phyloP scores from a whole-genome alignment of 129 eudicot species.

The Flaveria ramosissima region DNA sequence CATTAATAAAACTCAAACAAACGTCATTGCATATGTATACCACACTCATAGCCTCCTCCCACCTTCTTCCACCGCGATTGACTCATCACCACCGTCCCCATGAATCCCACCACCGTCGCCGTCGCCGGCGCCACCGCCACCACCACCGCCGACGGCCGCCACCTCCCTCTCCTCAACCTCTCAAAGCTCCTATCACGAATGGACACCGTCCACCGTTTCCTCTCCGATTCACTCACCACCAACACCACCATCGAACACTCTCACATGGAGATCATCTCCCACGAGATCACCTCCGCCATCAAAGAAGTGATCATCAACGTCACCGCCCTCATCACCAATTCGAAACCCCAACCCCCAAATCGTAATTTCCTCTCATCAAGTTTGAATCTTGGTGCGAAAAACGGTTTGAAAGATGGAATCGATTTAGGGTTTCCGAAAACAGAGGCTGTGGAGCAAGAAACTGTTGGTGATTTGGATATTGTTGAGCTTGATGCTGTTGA shows the following conservation, averaged over 20 bases:
- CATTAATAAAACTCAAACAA: too few species aligned
- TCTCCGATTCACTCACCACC: conserved; percentile 56
- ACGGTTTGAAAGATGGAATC: neutral
- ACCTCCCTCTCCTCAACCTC: conserved; percentile 58
- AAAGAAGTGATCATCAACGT: conserved; percentile 70
- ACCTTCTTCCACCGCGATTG: neutral
- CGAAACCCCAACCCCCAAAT: conserved; percentile 5
- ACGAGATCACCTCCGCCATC: conserved; percentile 70
- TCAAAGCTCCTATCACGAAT: conserved; percentile 51
- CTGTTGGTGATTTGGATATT: conserved; percentile 45
- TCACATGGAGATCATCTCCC: conserved; percentile 50
- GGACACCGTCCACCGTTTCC: conserved; percentile 58
- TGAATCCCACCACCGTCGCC: neutral
- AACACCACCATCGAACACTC: conserved; percentile 40
- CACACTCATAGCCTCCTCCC: neutral
- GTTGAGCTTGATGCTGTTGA: conserved; percentile 81
- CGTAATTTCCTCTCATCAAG: neutral
- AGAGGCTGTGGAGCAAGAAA: conserved; percentile 28
- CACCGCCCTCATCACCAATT: conserved; percentile 59
- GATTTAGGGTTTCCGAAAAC: conserved; percentile 35
- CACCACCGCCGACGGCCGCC: conserved; percentile 35
- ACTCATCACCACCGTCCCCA: neutral
- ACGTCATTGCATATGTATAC: too few species aligned
- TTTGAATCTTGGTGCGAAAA: neutral
- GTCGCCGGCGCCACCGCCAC: conserved; percentile 22